Evolutionary conservation across 192 early-diverging fungal species (phyloP).

Genomic region (Pilobolus umbonatus): DNA sequence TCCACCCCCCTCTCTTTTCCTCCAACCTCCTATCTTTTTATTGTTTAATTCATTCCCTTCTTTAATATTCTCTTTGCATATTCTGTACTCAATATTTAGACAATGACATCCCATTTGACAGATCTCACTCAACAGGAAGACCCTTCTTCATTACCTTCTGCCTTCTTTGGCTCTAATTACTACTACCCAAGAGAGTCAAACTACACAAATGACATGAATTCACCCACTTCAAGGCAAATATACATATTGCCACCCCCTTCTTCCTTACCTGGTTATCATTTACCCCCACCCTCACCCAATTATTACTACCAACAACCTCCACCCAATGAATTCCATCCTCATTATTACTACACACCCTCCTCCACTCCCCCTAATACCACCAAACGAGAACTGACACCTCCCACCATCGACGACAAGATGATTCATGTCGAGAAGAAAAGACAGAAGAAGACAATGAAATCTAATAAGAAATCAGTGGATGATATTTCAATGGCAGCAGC

Average conservation of each 20-base stretch:
- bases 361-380: not conserved
- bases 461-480: not conserved
- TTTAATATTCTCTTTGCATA: too few relatives aligned
- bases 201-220: not conserved
- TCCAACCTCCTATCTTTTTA: too few relatives aligned
- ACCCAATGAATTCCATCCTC: not conserved
- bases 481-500: conserved; percentile 13
- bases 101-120: too few relatives aligned
- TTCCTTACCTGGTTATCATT: not conserved
- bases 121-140: too few relatives aligned
- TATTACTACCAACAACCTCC: not conserved
- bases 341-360: not conserved
- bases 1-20: too few relatives aligned
- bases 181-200: not conserved
- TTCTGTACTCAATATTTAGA: too few relatives aligned
- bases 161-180: conserved; percentile 2
- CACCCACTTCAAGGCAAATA: conserved; percentile 4
- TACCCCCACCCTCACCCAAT: not conserved
- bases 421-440: not conserved
- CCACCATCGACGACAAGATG: not conserved
- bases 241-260: conserved; percentile 23
- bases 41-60: too few relatives aligned
- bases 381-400: not conserved
- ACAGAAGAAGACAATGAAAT: not conserved
- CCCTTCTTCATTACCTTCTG: too few relatives aligned